A percentile compares a stretch with the other conserved stretches of the same genome.
Evolutionary conservation across 1,139 yeast genomes (phyloP).

Genomic region (Suhomyces guaymorum): DNA sequence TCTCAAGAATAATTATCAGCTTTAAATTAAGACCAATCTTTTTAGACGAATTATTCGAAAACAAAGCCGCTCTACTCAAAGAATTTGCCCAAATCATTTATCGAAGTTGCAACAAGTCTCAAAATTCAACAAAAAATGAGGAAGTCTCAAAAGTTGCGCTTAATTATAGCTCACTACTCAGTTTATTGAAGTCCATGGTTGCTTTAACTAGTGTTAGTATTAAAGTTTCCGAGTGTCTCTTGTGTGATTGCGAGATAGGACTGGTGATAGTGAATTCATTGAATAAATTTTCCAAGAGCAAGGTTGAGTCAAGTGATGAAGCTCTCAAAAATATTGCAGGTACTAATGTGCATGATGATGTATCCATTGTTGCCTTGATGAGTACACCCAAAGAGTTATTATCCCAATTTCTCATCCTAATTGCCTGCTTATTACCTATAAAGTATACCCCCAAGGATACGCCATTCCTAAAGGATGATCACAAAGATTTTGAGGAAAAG

Average conservation of each 20-base stretch:
- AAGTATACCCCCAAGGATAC: conserved; percentile 31
- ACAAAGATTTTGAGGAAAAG: conserved; percentile 29
- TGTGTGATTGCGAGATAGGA: conserved; percentile 44
- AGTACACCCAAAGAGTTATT: conserved; percentile 71
- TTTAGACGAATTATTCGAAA: conserved; percentile 48
- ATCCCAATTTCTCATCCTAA: conserved; percentile 54
- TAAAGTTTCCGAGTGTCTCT: conserved; percentile 39
- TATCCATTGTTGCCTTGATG: conserved; percentile 68
- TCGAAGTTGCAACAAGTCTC: conserved; percentile 32
- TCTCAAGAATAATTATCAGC: conserved; percentile 61
- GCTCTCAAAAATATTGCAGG: conserved; percentile 17
- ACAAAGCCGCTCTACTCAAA: conserved; percentile 26
- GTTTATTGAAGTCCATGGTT: conserved; percentile 45
- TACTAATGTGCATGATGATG: background rate
- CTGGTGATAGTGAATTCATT: conserved; percentile 47
- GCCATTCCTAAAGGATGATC: conserved; percentile 32
- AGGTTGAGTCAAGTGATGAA: conserved; percentile 1
- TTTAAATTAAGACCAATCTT: conserved; percentile 47
- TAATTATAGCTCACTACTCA: conserved; percentile 35
- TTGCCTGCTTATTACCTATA: conserved; percentile 60
- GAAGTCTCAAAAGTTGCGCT: conserved; percentile 25
- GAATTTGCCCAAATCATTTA: conserved; percentile 31
- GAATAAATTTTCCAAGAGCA: conserved; percentile 33
- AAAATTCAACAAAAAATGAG: conserved; percentile 15
- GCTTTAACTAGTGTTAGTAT: conserved; percentile 41